These are phyloP conservation scores for Rhodofomes roseus DNA, from an alignment of 1,284 basidiomycete species.

Conservation along the genomic window DNA sequence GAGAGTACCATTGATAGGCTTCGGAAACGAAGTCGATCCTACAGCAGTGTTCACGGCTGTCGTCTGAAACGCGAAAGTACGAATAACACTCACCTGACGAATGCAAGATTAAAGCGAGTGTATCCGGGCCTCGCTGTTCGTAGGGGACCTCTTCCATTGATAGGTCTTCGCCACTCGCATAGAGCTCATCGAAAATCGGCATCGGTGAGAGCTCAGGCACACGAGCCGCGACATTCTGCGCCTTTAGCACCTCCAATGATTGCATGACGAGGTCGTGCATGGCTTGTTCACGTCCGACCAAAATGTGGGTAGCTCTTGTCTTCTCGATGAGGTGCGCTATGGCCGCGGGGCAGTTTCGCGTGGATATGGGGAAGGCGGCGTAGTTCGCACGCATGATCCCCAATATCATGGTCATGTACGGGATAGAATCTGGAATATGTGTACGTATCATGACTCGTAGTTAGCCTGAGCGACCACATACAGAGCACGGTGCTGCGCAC, in stretches of 20 bases:
- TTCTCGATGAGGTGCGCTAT: constrained; percentile 31
- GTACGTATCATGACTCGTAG: not conserved
- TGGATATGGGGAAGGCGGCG: constrained; percentile 32
- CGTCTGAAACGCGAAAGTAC: not conserved
- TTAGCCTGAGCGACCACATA: not conserved
- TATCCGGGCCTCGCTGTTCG: constrained; percentile 13
- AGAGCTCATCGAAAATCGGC: constrained; percentile 2
- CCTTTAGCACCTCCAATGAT: not conserved
- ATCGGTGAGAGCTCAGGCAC: not conserved
- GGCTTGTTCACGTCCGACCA: constrained; percentile 23
- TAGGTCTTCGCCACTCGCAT: not conserved
- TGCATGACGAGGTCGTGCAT: constrained; percentile 19
- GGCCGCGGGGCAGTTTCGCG: constrained; percentile 34
- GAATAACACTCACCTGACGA: not conserved
- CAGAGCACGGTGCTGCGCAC: constrained; percentile 4
- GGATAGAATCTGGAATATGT: constrained; percentile 25
- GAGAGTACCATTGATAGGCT: constrained; percentile 10
- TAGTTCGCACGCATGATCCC: constrained; percentile 26
- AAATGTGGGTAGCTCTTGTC: constrained; percentile 22
- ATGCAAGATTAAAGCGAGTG: constrained; percentile 10
- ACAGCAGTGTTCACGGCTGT: not conserved
- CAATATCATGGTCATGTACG: constrained; percentile 22
- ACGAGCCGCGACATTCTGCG: not conserved
- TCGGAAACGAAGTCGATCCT: constrained; percentile 15
- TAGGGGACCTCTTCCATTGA: not conserved